Conservation (phyloP, 495 filamentous ascomycete genomes). For the Chlorociboria aeruginascens region DNA sequence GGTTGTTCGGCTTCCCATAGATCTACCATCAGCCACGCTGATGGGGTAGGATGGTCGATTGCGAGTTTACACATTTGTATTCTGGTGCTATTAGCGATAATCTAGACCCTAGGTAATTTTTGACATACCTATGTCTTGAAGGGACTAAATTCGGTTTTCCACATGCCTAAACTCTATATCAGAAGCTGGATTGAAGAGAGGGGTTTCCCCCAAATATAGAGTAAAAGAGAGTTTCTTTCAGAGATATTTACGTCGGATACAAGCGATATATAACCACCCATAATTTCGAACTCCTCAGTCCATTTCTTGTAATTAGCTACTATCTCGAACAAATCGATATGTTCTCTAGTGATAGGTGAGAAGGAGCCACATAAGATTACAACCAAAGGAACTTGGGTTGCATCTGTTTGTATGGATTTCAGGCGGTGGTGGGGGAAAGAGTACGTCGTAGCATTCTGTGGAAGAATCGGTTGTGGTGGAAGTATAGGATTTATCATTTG, state of each 20-base stretch:
- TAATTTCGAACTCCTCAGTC: slow-evolving; percentile 67
- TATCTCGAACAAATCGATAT: slow-evolving; percentile 90
- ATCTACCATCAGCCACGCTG: slow-evolving; percentile 69
- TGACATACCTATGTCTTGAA: slow-evolving; percentile 51
- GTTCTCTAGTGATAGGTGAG: slow-evolving; percentile 74
- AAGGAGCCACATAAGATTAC: slow-evolving; percentile 86
- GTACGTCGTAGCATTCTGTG: background rate
- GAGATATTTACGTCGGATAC: slow-evolving; percentile 53
- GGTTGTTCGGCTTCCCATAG: slow-evolving; percentile 39
- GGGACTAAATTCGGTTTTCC: slow-evolving; percentile 77
- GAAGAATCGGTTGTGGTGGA: background rate
- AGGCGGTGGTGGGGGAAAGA: slow-evolving; percentile 60
- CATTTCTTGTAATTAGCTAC: slow-evolving; percentile 67
- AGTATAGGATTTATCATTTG: too few species aligned
- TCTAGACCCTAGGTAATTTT: background rate
- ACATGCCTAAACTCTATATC: slow-evolving; percentile 46
- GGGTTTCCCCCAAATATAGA: too few species aligned
- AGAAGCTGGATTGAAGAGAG: slow-evolving; percentile 47
- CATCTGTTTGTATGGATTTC: slow-evolving; percentile 49
- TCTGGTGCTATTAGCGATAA: slow-evolving; percentile 6
- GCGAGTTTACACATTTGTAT: slow-evolving; percentile 65
- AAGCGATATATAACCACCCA: slow-evolving; percentile 71
- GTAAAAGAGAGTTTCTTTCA: slow-evolving; percentile 38
- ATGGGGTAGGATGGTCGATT: slow-evolving; percentile 52
- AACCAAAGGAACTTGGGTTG: slow-evolving; percentile 65